Evolutionary conservation across 1,284 basidiomycete genomes (phyloP), one percentile per base, ranked within the genome.

Genomic region (Xerocomus nothofagi): DNA sequence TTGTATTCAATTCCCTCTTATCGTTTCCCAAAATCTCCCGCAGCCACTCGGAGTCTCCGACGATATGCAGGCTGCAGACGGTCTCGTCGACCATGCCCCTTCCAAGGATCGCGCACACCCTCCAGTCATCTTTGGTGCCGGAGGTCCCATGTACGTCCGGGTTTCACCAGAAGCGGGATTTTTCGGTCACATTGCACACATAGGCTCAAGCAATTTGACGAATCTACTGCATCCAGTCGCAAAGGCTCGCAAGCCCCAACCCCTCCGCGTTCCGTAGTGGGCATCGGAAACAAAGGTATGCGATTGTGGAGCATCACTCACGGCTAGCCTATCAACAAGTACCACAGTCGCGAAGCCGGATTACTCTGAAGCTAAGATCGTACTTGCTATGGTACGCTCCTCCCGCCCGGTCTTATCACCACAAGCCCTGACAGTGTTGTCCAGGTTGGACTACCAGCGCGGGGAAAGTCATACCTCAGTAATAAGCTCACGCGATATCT

Each of bases 331-430:
- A 27, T 39, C 40, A 21, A 46, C 26, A 26, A 31, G 9, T 11
- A 29, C 36, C 36, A 14, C 33, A 23, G 93, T 96, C 36, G 89
- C 91, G 47, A 97, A 96, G 71, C 96, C 97, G 4, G 97, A 99
- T 67, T 98, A 98, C 62, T 96, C 93, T 4, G 94, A 98, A 63
- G 92, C 92, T 40, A 99, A 99, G 80, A 98, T 99, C 59, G 94
- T 99, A 8, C 84, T 99, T 6, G 96, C 96, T 4, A 98, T 98
- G 93, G 96, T 94, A 59, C 44, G 72, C 56, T 4, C 8, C 42
- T 21, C 44, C 41, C 23, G 3, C 39, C 5, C 23, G 20, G 15
- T 34, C 24, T 23, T 42, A 29, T 44, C 17, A n/a, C 20, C 17
- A n/a, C 20, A 23, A 39, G 30, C 21, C 24, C 45, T 48, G 20